Evolutionary conservation across 768 basidiomycete species (phyloP).

Genomic region (Boletus rubescentipes): DNA sequence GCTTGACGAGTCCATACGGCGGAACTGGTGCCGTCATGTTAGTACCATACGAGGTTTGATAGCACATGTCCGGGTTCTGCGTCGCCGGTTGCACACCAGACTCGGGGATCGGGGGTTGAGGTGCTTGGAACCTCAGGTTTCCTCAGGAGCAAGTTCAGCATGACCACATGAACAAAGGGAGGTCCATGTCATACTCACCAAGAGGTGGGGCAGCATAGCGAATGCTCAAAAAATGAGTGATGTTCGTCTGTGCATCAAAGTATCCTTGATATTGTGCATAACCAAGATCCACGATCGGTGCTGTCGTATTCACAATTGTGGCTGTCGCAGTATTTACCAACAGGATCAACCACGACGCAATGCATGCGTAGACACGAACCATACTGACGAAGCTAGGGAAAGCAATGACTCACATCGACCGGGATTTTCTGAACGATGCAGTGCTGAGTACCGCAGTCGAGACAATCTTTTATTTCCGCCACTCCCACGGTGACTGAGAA

Average conservation of each 20-base stretch:
- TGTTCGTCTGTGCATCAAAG: too few species aligned
- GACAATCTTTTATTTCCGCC: too few species aligned
- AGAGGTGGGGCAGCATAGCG: too few species aligned
- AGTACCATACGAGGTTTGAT: conserved; percentile 13
- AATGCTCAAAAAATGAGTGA: too few species aligned
- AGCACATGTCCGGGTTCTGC: conserved; percentile 26
- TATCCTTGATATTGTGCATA: conserved; percentile 35
- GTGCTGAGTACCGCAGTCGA: too few species aligned
- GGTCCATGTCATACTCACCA: too few species aligned
- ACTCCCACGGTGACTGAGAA: too few species aligned
- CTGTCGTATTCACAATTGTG: too few species aligned
- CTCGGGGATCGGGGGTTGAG: conserved; percentile 21
- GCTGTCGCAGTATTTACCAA: background rate
- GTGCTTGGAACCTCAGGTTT: conserved; percentile 29
- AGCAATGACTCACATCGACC: too few species aligned
- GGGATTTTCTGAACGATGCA: too few species aligned
- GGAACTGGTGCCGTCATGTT: conserved; percentile 7
- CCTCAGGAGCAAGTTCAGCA: conserved; percentile 9
- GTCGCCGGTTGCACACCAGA: conserved; percentile 28
- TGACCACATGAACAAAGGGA: too few species aligned
- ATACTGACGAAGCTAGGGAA: background rate
- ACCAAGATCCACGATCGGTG: conserved; percentile 28
- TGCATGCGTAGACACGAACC: background rate
- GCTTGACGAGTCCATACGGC: background rate
- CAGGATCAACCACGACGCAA: background rate